Base-by-base conservation (phyloP, 805 yeast species). In the Candida ulmi region DNA sequence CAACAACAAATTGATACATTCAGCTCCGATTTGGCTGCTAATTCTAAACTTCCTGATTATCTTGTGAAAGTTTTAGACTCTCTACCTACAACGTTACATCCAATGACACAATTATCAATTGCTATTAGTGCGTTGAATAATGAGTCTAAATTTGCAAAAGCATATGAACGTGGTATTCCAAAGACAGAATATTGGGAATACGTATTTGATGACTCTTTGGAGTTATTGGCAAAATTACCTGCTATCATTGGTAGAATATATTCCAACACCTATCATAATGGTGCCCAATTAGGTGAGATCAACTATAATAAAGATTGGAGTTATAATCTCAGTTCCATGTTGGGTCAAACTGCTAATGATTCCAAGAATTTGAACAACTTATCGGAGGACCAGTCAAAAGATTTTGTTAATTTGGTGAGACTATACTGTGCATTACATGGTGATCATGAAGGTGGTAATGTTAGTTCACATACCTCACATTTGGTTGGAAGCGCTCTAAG, bases 391-490 rank as follows among this genome's bases (percentile, higher is more conserved):
- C 74, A 66, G 45, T 70, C 76, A 54, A 44, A 49, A 36, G 83
- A 78, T 57, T 83, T 83, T 59, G 73, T 78, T 39, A 85, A 84
- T 59, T 68, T 84, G 52, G 69, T 83, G 68, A 72, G 90, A 62
- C 68, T 82, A 51, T 82, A 82, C 69, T 74, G 79, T 57, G 80
- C 88, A 42, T 69, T 82, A 53, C 90, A 83, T 69, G 78, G 83
- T 33, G 90, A 83, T 60, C 90, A 82, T 65, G 90, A 82, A 67
- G 90, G 90, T 63, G 91, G 91, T 50, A 83, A 83, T 57, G 91
- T 83, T 39, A 79, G 87, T 41, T 87, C 90, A 26, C 91, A 83
- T 68, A 69, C 90, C 48, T 81, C 90, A 48, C 88, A 83, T 62
- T 69, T 83, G 58, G 91, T 85, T 30, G 93, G 93, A 37, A 80